Conservation (phyloP, 1,284 basidiomycete species). For the Moesziomyces antarcticus region DNA sequence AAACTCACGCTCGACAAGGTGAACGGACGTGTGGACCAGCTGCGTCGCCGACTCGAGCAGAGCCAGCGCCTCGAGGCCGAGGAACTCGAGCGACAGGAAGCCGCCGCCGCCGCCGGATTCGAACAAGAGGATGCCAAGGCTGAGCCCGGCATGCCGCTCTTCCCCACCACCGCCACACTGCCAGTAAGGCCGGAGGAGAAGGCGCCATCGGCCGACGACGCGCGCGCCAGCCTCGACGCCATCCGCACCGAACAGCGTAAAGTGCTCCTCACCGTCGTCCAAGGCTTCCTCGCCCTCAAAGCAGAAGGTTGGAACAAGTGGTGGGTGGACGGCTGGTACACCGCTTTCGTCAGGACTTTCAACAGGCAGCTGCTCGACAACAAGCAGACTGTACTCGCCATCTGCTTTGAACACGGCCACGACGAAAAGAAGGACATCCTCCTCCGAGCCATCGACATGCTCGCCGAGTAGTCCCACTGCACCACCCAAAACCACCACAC, state of each 20-base stretch:
- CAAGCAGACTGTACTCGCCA: slow-evolving; percentile 45
- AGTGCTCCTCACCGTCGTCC: slow-evolving; percentile 53
- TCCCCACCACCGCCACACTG: slow-evolving; percentile 42
- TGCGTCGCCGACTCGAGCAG: slow-evolving; percentile 53
- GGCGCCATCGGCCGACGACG: slow-evolving; percentile 40
- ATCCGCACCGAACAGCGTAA: slow-evolving; percentile 64
- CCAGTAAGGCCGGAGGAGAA: slow-evolving; percentile 24
- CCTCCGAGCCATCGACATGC: slow-evolving; percentile 34
- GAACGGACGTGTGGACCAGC: slow-evolving; percentile 64
- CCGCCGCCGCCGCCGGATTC: slow-evolving; percentile 40
- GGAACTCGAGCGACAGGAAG: slow-evolving; percentile 46
- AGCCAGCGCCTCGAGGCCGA: slow-evolving; percentile 46
- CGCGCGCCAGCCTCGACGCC: slow-evolving; percentile 51
- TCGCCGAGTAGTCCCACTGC: slow-evolving; percentile 19
- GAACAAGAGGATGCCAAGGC: slow-evolving; percentile 7
- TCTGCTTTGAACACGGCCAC: slow-evolving; percentile 36
- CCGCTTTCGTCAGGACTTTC: slow-evolving; percentile 46
- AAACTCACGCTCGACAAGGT: slow-evolving; percentile 65
- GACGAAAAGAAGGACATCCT: slow-evolving; percentile 8
- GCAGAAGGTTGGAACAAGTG: slow-evolving; percentile 50
- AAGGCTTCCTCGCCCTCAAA: slow-evolving; percentile 41
- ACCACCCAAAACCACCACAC: not conserved
- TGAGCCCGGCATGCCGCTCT: slow-evolving; percentile 30
- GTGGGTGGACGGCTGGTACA: slow-evolving; percentile 63
- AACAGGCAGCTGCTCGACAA: slow-evolving; percentile 51